Base-by-base conservation (phyloP, 129 eudicot genomes). In the Chrysanthemum seticuspe region DNA sequence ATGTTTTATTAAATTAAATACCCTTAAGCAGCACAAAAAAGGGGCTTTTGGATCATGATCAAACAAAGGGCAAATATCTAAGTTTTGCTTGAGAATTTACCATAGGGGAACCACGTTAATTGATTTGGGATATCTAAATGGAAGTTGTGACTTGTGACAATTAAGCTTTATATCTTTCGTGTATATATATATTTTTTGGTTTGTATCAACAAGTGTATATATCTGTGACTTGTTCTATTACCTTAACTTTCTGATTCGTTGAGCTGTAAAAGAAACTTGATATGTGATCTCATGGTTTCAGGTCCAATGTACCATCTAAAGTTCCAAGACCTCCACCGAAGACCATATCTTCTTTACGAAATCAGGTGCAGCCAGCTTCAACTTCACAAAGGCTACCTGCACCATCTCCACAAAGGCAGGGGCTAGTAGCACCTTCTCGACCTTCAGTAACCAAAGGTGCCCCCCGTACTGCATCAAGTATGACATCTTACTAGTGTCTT, bases 301-400 rank as follows among this genome's bases (percentile, higher is more conserved):
- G 96, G 82, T 70, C 81, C 23, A 76, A 29, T 55, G 74, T 81
- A 58, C 80, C 91, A 27, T 53, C 74, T 70, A 83, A 82, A 82
- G 68, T 87, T 80, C 91, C 91, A 19, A 83, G 83, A 51, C 88
- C 88, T 10, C 83, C 88, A 21, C 84, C 72, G 67, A 89, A 82
- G 71, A n/a, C 69, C 23, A 56, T 80, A 74, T 71, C 95, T 75
- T 83, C 93, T 77, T 87, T 68, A 9, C 65, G 72, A 63, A 71
- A 71, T 76, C 87, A 18, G 48, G 74, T 59, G 60, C 83, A 53
- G 72, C 45, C 87, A 23, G 80, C 73, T 83, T 76, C 92, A 16
- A 78, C 88, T 78, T 82, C 70, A 65, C 78, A 53, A 65, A 10
- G 65, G 79, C 89, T 58, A 65, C 25, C 80, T 27, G 83, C 80